Evolutionary conservation across 2,329 filamentous ascomycete genomes (phyloP), one percentile per base, ranked within the genome.

Genomic region (Salinomyces thailandicus): DNA sequence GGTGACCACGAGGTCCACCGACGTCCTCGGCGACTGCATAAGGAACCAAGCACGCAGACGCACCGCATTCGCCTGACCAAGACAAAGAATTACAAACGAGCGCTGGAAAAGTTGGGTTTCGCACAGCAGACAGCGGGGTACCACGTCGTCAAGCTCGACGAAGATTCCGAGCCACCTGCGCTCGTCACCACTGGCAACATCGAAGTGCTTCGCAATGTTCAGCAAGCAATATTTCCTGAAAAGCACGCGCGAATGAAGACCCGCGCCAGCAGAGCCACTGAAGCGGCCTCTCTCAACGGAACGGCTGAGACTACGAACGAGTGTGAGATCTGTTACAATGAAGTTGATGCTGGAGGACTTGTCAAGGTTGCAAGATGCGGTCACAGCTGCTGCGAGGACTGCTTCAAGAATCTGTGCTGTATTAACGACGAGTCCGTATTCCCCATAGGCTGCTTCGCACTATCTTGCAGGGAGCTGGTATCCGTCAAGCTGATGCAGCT

Each of bases 61-160:
- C 42, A 41, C 14, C 17, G 26, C 12, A 44, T 44, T 27, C 20
- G 35, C n/a, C 17, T 44, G 11, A 38, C 36, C 7, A 33, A 33
- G 31, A 33, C 33, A 9, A 31, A 15, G 16, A 24, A 32, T 5
- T 42, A 36, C 24, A 30, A 27, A n/a, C n/a, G 27, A 5, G 35
- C 27, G 9, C 18, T 44, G 9, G 32, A 26, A 26, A 24, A 26
- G 22, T n/a, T n/a, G n/a, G n/a, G n/a, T n/a, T n/a, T n/a, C n/a
- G n/a, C n/a, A n/a, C n/a, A n/a, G n/a, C n/a, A n/a, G n/a, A n/a
- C n/a, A n/a, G n/a, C n/a, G n/a, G n/a, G n/a, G 32, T 5, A 16
- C 18, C 5, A 19, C 11, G 16, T 14, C 11, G 33, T 35, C 17
- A 34, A 28, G 14, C 30, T 44, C 8, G 29, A 42, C 29, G 35